phyloP scores from a whole-genome alignment of 2,329 filamentous ascomycete genomes.

The Cladophialophora chaetospira region DNA sequence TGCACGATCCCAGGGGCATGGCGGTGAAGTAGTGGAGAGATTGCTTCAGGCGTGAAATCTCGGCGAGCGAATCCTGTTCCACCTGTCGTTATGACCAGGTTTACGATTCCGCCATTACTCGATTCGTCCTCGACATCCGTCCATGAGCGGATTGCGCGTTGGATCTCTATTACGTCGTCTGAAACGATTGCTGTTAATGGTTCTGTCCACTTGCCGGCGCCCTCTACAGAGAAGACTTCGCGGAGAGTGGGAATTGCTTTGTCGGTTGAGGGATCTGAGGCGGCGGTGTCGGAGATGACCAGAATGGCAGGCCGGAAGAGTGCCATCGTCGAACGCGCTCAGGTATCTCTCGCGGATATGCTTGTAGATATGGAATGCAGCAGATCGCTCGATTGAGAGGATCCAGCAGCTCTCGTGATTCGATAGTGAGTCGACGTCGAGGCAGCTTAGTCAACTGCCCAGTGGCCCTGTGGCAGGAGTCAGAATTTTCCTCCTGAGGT shows the following conservation, averaged over 20 bases:
- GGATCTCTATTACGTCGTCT: constrained; percentile 74
- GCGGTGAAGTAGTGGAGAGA: constrained; percentile 76
- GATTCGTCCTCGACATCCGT: constrained; percentile 59
- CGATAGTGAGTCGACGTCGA: too few species aligned
- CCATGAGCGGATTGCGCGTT: constrained; percentile 71
- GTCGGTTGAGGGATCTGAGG: constrained; percentile 76
- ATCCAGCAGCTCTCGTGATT: too few species aligned
- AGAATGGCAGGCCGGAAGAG: constrained; percentile 74
- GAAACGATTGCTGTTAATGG: constrained; percentile 72
- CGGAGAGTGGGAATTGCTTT: constrained; percentile 67
- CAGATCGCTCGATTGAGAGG: too few species aligned
- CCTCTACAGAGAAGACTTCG: constrained; percentile 68
- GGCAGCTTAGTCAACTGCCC: too few species aligned
- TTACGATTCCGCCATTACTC: constrained; percentile 43
- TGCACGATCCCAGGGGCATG: constrained; percentile 90
- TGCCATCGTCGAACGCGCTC: neutral
- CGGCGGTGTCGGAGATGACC: constrained; percentile 87
- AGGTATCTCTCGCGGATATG: too few species aligned
- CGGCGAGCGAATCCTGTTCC: constrained; percentile 88
- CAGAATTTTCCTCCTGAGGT: too few species aligned
- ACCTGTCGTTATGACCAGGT: constrained; percentile 84
- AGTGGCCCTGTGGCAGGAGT: too few species aligned
- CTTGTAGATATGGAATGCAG: too few species aligned
- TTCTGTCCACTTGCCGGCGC: constrained; percentile 71
- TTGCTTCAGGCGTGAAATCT: constrained; percentile 88